Base-by-base conservation (phyloP, 2,329 filamentous ascomycete genomes). In the Aspergillus spinulosporus region DNA sequence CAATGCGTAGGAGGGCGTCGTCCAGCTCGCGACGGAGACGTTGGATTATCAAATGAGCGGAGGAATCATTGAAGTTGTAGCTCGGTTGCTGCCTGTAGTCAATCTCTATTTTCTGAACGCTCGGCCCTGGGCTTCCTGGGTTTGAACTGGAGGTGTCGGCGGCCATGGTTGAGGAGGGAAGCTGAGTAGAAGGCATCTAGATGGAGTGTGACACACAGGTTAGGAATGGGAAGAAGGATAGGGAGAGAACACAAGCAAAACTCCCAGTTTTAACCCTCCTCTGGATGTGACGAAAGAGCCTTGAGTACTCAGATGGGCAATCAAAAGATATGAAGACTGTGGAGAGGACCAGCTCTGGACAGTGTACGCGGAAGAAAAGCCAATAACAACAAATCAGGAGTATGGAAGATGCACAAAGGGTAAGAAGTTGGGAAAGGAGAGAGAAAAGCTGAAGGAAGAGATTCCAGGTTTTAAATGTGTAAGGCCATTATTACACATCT, bases 21-120 rank as follows among this genome's bases (percentile, higher is more conserved):
- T 59, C 52, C 2, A 62, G 56, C 29, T 64, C 52, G 11, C 45
- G 48, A 29, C 56, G 51, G 43, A 60, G 40, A 4, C 43, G 31
- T 3, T 57, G 34, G 2, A 60, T 46, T 29, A 57, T 56, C 12
- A n/a, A 8, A 28, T n/a, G 56, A 46, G 32, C 44, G 21, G 58
- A 43, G 29, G 26, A 49, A 37, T 39, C 34, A 29, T 11, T n/a
- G 44, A 37, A 47, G 49, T 21, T 42, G 32, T 34, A 51, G 21
- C 39, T 12, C 44, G 40, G 8, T 26, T 29, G 28, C 31, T 31
- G 47, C 7, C 44, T 32, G 9, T 21, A 52, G 29, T n/a, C 15
- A 1, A 9, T 4, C 14, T 37, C 29, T 28, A 15, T 29, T 12
- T 45, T 5, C 15, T 29, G 31, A n/a, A 40, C 28, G 12, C 34